Evolutionary conservation across 2,329 filamentous ascomycete species (phyloP), one percentile per base, ranked within the genome.

Genomic region (Fusarium neocosmosporiellum): DNA sequence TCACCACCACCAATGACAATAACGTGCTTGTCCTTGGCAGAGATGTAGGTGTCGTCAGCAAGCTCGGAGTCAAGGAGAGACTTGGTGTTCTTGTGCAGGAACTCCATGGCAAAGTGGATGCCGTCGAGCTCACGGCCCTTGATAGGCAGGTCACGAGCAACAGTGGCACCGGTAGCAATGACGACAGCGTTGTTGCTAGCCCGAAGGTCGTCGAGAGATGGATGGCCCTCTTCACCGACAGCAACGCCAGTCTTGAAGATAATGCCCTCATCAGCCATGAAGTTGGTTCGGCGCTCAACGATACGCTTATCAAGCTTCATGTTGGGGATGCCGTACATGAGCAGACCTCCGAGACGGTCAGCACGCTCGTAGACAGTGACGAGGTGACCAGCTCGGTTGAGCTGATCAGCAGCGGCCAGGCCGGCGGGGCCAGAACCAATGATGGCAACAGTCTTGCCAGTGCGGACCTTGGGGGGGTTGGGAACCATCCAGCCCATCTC

Each of bases 281-380:
- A 95, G 83, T 98, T 94, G 57, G 96, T 95, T 82, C 96, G 93
- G 60, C 96, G 93, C 88, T 98, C 96, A 69, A 98, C 96, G 72
- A 98, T 92, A 80, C 94, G 94, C 89, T 98, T 98, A 86, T 98
- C 96, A 46, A 98, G 93, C 88, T 98, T 98, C 96, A 98, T 98
- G 88, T 98, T 98, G 75, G 96, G 96, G 76, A 98, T 98, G 76
- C 96, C 96, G 81, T 98, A 98, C 96, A 98, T 98, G 79, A 98
- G 90, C 63, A 98, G 88, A 83, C 96, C 96, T 84, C 96, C 96
- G 66, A 93, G 86, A 74, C 96, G 94, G 81, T 98, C 96, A 68
- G 95, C 91, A 73, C 96, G 94, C 88, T 98, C 96, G 80, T 96
- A 98, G 20, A 98, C 90, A 14, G 94, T 98, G 63, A 98, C 94